A percentile compares a stretch with the other conserved stretches of the same genome.
Evolutionary conservation across 2,329 filamentous ascomycete species (phyloP).

Genomic region (Acarospora socialis): DNA sequence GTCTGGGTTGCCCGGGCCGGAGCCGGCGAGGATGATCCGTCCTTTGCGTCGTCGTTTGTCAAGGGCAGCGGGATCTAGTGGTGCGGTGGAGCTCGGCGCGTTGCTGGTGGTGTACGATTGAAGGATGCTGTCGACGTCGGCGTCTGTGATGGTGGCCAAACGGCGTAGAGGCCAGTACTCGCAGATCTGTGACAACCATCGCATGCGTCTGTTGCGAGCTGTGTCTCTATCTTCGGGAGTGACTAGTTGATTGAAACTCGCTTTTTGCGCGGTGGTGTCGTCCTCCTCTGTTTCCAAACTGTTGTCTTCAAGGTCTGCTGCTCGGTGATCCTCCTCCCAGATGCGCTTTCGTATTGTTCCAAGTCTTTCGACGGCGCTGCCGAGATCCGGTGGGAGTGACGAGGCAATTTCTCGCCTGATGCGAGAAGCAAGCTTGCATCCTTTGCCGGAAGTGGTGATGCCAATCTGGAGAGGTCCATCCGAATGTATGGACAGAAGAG

Average conservation of each 20-base stretch:
- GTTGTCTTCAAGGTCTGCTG: slow-evolving; percentile 29
- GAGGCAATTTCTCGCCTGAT: slow-evolving; percentile 80
- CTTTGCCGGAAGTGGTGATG: slow-evolving; percentile 86
- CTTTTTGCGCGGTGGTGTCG: slow-evolving; percentile 44
- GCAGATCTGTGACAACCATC: slow-evolving; percentile 92
- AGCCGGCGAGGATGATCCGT: slow-evolving; percentile 70
- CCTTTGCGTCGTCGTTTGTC: slow-evolving; percentile 6
- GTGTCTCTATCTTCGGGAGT: slow-evolving; percentile 58
- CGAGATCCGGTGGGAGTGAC: slow-evolving; percentile 60
- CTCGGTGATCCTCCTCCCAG: slow-evolving; percentile 55
- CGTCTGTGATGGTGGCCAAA: slow-evolving; percentile 64
- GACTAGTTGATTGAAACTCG: slow-evolving; percentile 73
- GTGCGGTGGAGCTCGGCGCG: slow-evolving; percentile 16
- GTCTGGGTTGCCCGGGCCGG: slow-evolving; percentile 83
- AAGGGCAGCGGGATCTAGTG: slow-evolving; percentile 17
- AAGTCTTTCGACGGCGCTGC: slow-evolving; percentile 60
- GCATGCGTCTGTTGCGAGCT: slow-evolving; percentile 65
- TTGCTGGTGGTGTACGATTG: slow-evolving; percentile 43
- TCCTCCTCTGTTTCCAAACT: slow-evolving; percentile 35
- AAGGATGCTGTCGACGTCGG: slow-evolving; percentile 65
- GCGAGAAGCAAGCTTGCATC: slow-evolving; percentile 82
- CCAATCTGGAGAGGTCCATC: slow-evolving; percentile 90
- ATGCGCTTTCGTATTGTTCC: slow-evolving; percentile 58
- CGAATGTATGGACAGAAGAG: slow-evolving; percentile 71
- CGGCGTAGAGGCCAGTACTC: slow-evolving; percentile 93